Evolutionary conservation across 2,329 filamentous ascomycete species (phyloP), one percentile per base, ranked within the genome.

Genomic region (Aspergillus pseudonomiae): DNA sequence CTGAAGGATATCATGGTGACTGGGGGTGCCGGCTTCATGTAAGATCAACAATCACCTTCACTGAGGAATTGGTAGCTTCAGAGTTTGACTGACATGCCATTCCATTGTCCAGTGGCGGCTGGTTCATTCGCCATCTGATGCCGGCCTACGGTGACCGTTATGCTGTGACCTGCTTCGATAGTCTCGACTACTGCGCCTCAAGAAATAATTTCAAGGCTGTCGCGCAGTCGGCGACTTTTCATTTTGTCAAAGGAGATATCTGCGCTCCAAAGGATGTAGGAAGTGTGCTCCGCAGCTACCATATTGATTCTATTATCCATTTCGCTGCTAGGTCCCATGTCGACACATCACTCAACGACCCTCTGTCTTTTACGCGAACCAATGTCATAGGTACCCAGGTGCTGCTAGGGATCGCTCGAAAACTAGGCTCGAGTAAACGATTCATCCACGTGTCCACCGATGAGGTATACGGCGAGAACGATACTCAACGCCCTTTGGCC

Each of bases 381-480:
- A 95, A 94, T 70, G 91, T 94, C 19, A 90, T 91, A 68, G 92
- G 92, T 54, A 94, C 92, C n/a, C 91, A 94, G 75, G 90, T 93
- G 45, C 83, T 94, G 64, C 81, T 94, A 11, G 91, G 94, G 77
- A 89, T 89, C 72, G 89, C 90, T 58, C 89, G 90, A 75, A 89
- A 90, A 74, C 85, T 90, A 54, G 85, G 85, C 39, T 64, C 60
- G 1, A 84, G 94, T 73, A 86, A 85, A 69, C 85, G 89, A 56
- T 94, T 94, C 77, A 89, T 94, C 71, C 91, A 94, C 77, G 87
- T 94, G 65, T 93, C 90, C 11, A 94, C 92, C 1, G 92, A 94
- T 74, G 91, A 94, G 79, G 92, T 94, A 1, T 94, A 94, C 70
- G 92, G 92, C 46, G 91, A 94, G n/a, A 90, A 92, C 30, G 81